Conservation (phyloP, 23 red algal species). For the Porphyridium purpureum region DNA sequence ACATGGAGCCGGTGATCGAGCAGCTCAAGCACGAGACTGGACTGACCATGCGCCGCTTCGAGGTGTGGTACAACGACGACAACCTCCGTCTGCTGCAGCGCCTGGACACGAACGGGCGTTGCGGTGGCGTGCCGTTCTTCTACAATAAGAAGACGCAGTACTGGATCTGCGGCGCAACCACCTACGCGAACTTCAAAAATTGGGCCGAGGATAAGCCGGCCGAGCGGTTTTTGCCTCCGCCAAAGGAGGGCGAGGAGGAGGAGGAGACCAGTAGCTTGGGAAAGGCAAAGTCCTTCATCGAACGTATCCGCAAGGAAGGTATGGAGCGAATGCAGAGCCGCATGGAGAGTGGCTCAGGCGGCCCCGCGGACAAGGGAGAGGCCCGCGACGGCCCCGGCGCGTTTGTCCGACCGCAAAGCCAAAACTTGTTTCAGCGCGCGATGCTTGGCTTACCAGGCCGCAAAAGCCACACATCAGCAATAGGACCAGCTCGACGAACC, state of each 20-base stretch:
- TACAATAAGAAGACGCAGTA: constrained; percentile 85
- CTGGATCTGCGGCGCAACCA: constrained; percentile 96
- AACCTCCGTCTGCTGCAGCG: constrained; percentile 85
- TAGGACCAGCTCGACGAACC: too few relatives aligned
- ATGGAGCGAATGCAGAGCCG: constrained; percentile 31
- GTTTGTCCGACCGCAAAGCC: too few relatives aligned
- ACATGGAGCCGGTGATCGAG: constrained; percentile 91
- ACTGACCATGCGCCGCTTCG: constrained; percentile 64
- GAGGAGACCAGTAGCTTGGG: constrained; percentile 6
- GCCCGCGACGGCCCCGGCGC: too few relatives aligned
- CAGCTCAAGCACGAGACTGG: constrained; percentile 70
- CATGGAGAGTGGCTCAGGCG: too few relatives aligned
- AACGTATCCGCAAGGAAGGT: constrained; percentile 7
- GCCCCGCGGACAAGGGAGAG: too few relatives aligned
- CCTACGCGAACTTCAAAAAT: constrained; percentile 76
- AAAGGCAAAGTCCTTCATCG: constrained; percentile 7
- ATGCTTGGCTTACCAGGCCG: too few relatives aligned
- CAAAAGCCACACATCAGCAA: too few relatives aligned
- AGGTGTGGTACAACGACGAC: constrained; percentile 91
- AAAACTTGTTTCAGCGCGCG: too few relatives aligned
- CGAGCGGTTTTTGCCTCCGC: constrained; percentile 75
- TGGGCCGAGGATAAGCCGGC: constrained; percentile 73
- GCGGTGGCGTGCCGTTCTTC: constrained; percentile 92
- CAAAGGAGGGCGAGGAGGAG: constrained; percentile 60
- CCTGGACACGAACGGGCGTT: constrained; percentile 61